These are phyloP conservation scores for Nematodospora anomalae DNA, from an alignment of 1,139 yeast species.

Conservation along the genomic window DNA sequence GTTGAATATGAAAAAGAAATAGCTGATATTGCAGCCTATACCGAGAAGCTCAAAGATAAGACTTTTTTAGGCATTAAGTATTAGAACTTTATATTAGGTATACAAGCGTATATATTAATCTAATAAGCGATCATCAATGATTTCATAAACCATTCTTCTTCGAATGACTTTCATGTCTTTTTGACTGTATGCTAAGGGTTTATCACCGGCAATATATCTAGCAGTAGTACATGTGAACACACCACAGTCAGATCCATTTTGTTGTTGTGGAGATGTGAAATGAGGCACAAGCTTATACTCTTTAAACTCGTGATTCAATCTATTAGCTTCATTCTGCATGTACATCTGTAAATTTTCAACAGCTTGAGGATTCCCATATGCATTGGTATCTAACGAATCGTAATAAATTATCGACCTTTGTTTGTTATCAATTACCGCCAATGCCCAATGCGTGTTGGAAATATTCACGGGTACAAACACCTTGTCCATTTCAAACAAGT, in stretches of 20 bases:
- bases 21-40: conserved; percentile 9
- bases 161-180: conserved; percentile 71
- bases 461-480: conserved; percentile 84
- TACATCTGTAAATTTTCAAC: conserved; percentile 57
- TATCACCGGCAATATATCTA: conserved; percentile 52
- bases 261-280: conserved; percentile 74
- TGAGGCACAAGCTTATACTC: conserved; percentile 33
- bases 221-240: conserved; percentile 87
- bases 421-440: conserved; percentile 72
- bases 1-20: conserved; percentile 35
- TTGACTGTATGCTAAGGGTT: conserved; percentile 56
- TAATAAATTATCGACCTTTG: conserved; percentile 62
- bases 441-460: conserved; percentile 88
- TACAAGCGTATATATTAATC: conserved; percentile 9
- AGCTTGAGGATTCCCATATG: conserved; percentile 54
- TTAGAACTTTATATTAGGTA: neutral
- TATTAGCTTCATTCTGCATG: conserved; percentile 56
- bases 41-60: conserved; percentile 5
- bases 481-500: conserved; percentile 60
- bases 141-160: conserved; percentile 64
- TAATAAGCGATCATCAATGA: conserved; percentile 23
- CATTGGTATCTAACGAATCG: conserved; percentile 64
- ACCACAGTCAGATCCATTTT: conserved; percentile 93
- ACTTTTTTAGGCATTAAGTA: conserved; percentile 12
- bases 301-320: conserved; percentile 38